Evolutionary conservation across 169 alveolate species (phyloP).

Genomic region (Plasmodium billcollinsi): DNA sequence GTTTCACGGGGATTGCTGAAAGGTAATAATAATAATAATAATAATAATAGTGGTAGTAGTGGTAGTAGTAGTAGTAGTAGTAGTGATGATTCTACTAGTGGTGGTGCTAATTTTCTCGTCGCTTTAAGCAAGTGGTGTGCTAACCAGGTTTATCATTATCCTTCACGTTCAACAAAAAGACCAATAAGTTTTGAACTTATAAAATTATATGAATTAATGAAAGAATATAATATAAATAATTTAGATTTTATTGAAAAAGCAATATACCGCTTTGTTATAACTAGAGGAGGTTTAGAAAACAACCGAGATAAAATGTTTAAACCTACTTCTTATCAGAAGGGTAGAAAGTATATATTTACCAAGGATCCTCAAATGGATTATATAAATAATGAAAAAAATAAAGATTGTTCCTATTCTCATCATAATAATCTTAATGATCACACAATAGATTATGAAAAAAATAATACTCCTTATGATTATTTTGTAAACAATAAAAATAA

Average conservation of each 20-base stretch:
- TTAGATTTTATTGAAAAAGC: slow-evolving; percentile 71
- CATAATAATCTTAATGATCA: background rate
- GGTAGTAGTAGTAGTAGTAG: too few relatives aligned
- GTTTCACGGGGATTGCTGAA: background rate
- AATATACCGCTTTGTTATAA: slow-evolving; percentile 39
- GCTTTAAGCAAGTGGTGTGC: slow-evolving; percentile 88
- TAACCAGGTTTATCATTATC: slow-evolving; percentile 83
- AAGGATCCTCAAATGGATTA: slow-evolving; percentile 16
- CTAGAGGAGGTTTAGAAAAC: slow-evolving; percentile 58
- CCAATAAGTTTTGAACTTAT: slow-evolving; percentile 83
- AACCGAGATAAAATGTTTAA: slow-evolving; percentile 55
- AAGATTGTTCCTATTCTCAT: background rate
- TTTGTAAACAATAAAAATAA: background rate
- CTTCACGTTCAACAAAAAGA: slow-evolving; percentile 84
- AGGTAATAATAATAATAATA: too few relatives aligned
- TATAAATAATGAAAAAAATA: background rate
- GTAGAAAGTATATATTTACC: slow-evolving; percentile 50
- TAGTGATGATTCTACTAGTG: background rate
- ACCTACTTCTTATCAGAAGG: slow-evolving; percentile 66
- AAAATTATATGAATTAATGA: slow-evolving; percentile 78
- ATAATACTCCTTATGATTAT: background rate
- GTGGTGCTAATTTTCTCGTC: slow-evolving; percentile 74
- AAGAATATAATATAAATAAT: slow-evolving; percentile 49
- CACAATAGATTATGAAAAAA: background rate
- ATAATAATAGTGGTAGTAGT: too few relatives aligned